Percentiles rank a stretch among this genome's conserved stretches.
phyloP scores from a whole-genome alignment of 441 rosid genomes.

The Syzygium malaccense region DNA sequence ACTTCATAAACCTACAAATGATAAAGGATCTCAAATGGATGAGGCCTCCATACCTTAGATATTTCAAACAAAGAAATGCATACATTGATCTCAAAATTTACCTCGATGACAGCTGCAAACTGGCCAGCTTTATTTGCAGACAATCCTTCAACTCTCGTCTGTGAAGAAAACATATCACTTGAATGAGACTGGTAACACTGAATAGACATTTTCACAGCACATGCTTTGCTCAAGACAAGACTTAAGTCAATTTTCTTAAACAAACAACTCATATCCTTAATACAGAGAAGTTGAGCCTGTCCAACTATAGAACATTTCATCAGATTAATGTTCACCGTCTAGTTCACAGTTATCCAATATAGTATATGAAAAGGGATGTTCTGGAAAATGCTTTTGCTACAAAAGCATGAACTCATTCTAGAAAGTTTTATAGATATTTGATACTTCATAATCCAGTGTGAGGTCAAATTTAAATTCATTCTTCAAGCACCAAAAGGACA shows the following conservation, averaged over 20 bases:
- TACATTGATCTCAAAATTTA: constrained; percentile 11
- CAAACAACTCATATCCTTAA: background rate
- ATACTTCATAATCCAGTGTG: background rate
- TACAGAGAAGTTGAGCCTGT: background rate
- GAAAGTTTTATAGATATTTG: background rate
- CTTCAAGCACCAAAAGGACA: background rate
- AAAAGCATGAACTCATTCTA: background rate
- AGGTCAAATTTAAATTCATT: background rate
- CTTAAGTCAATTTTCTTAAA: background rate
- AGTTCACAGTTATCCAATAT: background rate
- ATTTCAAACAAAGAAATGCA: background rate
- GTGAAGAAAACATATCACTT: background rate
- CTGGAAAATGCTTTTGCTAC: background rate
- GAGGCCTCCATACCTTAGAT: background rate
- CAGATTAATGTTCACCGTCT: background rate
- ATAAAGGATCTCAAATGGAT: background rate
- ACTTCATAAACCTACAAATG: constrained; percentile 67
- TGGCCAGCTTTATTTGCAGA: constrained; percentile 48
- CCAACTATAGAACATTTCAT: background rate
- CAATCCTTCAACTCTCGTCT: constrained; percentile 79
- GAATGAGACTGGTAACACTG: background rate
- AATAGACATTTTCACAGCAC: background rate
- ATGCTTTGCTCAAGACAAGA: background rate
- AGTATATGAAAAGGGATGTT: background rate
- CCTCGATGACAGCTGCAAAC: constrained; percentile 83